A percentile compares a stretch with the other conserved stretches of the same genome.
phyloP scores from a whole-genome alignment of 2,329 filamentous ascomycete species.

The Sclerotinia trifoliorum region DNA sequence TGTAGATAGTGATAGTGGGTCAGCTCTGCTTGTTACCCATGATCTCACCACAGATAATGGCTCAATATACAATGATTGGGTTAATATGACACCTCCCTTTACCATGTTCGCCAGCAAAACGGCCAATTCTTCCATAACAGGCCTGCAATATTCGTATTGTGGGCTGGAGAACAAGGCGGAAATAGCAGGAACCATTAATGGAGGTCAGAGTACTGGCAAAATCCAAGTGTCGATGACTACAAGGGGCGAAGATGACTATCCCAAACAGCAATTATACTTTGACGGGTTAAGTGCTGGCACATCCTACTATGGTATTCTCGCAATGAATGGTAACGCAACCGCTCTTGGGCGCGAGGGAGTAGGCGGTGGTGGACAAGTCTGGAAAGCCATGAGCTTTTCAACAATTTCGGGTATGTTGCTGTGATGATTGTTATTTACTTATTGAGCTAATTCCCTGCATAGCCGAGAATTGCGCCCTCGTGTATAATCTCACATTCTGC shows the following conservation, averaged over 20 bases:
- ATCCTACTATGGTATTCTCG: slow-evolving; percentile 71
- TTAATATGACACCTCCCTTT: slow-evolving; percentile 62
- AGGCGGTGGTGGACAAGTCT: slow-evolving; percentile 75
- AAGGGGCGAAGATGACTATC: slow-evolving; percentile 62
- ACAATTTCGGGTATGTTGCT: slow-evolving; percentile 68
- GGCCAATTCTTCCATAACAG: slow-evolving; percentile 59
- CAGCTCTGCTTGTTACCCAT: slow-evolving; percentile 75
- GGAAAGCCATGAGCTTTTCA: slow-evolving; percentile 66
- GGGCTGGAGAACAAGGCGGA: slow-evolving; percentile 68
- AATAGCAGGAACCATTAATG: slow-evolving; percentile 57
- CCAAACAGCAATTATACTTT: slow-evolving; percentile 87
- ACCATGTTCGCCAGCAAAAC: slow-evolving; percentile 72
- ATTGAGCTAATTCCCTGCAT: slow-evolving; percentile 24
- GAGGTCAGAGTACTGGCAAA: slow-evolving; percentile 44
- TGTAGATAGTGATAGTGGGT: slow-evolving; percentile 79
- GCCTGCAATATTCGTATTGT: slow-evolving; percentile 78
- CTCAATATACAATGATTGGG: slow-evolving; percentile 53
- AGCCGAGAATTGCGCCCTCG: slow-evolving; percentile 80
- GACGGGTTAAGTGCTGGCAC: slow-evolving; percentile 70
- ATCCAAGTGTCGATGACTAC: slow-evolving; percentile 66
- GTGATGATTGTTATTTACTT: slow-evolving; percentile 1
- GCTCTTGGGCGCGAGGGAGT: slow-evolving; percentile 53
- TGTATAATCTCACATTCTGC: slow-evolving; percentile 88
- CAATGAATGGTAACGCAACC: slow-evolving; percentile 57
- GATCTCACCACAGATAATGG: slow-evolving; percentile 60